Base-by-base conservation (phyloP, 257 asterid species). In the Solanum dulcamara region DNA sequence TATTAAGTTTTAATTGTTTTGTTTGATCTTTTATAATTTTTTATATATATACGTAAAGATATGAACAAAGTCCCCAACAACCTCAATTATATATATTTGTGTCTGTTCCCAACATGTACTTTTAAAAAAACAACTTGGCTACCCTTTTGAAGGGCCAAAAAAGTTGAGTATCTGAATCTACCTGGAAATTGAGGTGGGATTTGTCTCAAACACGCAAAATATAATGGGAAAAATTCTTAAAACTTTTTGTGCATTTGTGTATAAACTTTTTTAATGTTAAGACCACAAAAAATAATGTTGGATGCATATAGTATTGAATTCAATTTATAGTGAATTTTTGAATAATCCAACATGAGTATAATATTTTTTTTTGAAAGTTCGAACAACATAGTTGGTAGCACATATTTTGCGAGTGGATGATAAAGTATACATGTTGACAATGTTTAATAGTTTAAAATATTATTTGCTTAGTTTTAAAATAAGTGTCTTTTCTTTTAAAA, bases 161-260 rank as follows among this genome's bases (percentile, higher is more conserved):
- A 38, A 26, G 79, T 24, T 14, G 88, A 75, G 85, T 88, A 88
- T 87, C 87, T 88, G 91, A 89, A 88, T 89, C 90, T 93, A 91
- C 92, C 96, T 90, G 96, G 93, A 90, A 90, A 87, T 85, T 80
- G 88, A 75, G 92, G 88, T 89, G 89, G 86, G 84, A 74, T 85
- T 89, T 91, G 92, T 89, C 91, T 83, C 85, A 88, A 77, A 22
- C 88, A 82, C 81, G 44, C 7, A 42, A 60, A 24, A 57, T 57
- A 80, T 59, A 24, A 70, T 22, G 22, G 20, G 24, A 42, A 44
- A 14, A 75, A 11, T 12, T 72, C 12, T 72, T 40, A 64, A 11
- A 64, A 64, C 22, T 26, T 64, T 60, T 13, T 64, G 22, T 64
- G 38, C 38, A 24, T 64, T 66, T 12, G 12, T 66, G 38, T 30